These are phyloP conservation scores for Syncephalastrum contaminatum DNA, from an alignment of 371 early-diverging fungal species.

Conservation along the genomic window DNA sequence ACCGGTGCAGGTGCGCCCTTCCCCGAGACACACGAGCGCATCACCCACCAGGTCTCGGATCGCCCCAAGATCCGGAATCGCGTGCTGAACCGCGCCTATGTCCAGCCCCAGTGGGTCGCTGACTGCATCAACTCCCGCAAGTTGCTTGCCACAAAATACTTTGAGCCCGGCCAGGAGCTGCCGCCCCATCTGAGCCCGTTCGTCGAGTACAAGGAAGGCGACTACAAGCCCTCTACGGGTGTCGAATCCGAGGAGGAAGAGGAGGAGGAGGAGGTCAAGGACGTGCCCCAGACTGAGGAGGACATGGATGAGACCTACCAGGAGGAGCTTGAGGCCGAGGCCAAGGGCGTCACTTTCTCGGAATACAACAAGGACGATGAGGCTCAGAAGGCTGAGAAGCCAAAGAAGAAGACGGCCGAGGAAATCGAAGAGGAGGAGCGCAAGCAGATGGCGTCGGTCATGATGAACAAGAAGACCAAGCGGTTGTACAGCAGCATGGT, in stretches of 20 bases:
- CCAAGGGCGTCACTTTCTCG: conserved; percentile 70
- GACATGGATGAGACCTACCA: conserved; percentile 54
- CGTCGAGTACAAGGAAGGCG: conserved; percentile 81
- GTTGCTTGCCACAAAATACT: conserved; percentile 67
- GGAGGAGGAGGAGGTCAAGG: conserved; percentile 46
- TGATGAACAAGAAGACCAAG: conserved; percentile 94
- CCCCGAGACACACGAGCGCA: conserved; percentile 72
- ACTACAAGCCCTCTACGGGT: conserved; percentile 76
- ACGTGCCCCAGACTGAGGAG: conserved; percentile 42
- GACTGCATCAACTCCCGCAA: conserved; percentile 89
- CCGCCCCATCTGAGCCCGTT: conserved; percentile 97
- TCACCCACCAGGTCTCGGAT: conserved; percentile 90
- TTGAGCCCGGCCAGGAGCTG: conserved; percentile 79
- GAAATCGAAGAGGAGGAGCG: conserved; percentile 82
- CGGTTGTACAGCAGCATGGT: conserved; percentile 78
- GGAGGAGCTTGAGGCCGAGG: conserved; percentile 74
- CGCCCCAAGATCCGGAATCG: conserved; percentile 72
- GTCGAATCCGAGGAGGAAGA: conserved; percentile 46
- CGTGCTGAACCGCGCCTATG: conserved; percentile 73
- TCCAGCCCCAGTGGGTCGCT: conserved; percentile 98
- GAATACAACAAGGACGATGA: conserved; percentile 63
- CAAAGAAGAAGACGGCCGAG: conserved; percentile 59
- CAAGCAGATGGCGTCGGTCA: conserved; percentile 84
- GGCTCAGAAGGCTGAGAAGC: conserved; percentile 46
- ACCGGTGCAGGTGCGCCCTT: conserved; percentile 82